Evolutionary conservation across 2,329 filamentous ascomycete genomes (phyloP).

Genomic region (Nemania bipapillata): DNA sequence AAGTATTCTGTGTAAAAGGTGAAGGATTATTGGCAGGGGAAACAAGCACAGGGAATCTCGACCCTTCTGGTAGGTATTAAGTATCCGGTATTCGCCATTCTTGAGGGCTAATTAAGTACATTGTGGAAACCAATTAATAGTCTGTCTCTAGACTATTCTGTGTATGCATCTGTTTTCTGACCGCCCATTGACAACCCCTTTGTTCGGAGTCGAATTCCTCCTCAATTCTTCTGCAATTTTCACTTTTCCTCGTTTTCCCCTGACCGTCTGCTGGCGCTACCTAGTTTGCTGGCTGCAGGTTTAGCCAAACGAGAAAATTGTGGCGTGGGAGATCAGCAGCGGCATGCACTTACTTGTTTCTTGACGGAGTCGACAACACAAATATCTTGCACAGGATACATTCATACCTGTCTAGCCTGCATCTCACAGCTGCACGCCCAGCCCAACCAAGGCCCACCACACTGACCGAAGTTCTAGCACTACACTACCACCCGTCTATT

Average conservation of each 20-base stretch:
- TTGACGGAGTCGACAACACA: conserved; percentile 18
- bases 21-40: conserved; percentile 6
- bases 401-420: conserved; percentile 20
- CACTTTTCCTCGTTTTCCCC: background rate
- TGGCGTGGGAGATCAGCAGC: conserved; percentile 36
- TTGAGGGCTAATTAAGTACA: conserved; percentile 19
- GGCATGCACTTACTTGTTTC: conserved; percentile 16
- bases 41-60: conserved; percentile 4
- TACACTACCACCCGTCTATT: conserved; percentile 20
- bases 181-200: conserved; percentile 7
- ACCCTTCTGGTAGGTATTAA: background rate
- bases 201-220: background rate
- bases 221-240: background rate
- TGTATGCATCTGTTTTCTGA: conserved; percentile 8
- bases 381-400: conserved; percentile 3
- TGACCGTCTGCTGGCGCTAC: conserved; percentile 8
- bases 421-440: conserved; percentile 36
- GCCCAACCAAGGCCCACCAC: conserved; percentile 32
- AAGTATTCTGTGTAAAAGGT: conserved; percentile 18
- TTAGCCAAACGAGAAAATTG: conserved; percentile 24
- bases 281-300: conserved; percentile 13
- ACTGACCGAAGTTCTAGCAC: conserved; percentile 29
- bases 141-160: too few relatives aligned
- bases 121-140: background rate
- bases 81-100: too few relatives aligned